Evolutionary conservation across 2,329 filamentous ascomycete genomes (phyloP), one percentile per base, ranked within the genome.

Genomic region (Metarhizium robertsii): DNA sequence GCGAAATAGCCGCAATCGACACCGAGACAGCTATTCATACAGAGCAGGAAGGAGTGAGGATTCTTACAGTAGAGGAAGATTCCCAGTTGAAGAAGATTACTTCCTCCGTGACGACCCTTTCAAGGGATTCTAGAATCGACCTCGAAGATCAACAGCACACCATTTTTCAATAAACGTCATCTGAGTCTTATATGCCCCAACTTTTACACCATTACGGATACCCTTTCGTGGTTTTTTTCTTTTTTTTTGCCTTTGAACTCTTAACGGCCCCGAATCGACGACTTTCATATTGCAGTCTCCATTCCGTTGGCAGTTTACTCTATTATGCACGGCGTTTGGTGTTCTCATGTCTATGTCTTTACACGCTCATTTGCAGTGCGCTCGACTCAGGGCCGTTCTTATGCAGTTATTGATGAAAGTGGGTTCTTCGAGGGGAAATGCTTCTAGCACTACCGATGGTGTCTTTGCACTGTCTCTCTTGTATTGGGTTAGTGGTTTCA

Each of bases 21-120:
- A 78, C 55, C 73, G 80, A 16, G 79, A 82, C 54, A 79, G 75
- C 64, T 76, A 77, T 58, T 69, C 70, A 54, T 75, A 73, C 46
- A 72, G 75, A 16, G 71, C 73, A 6, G 50, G 42, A 11, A 69
- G 67, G 8, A 78, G 72, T 1, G 77, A 81, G 34, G 78, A 79
- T 47, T 74, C 70, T 57, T 76, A 77, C 59, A 65, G 71, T 4
- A 75, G 75, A 20, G 79, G 74, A 71, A 73, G 56, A 75, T 50
- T 20, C 29, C 71, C 6, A 68, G 72, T 10, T 70, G 72, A 83
- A 58, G 81, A 85, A 56, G 80, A 85, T 55, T 81, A 75, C 62
- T 76, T 77, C 64, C n/a, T 36, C 13, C 71, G 77, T 42, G 79
- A 84, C 29, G 82, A 86, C 59, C 83, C 83, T 1, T 86, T 86